Evolutionary conservation across 208 protist genomes (phyloP).

Genomic region (Leishmania braziliensis): DNA sequence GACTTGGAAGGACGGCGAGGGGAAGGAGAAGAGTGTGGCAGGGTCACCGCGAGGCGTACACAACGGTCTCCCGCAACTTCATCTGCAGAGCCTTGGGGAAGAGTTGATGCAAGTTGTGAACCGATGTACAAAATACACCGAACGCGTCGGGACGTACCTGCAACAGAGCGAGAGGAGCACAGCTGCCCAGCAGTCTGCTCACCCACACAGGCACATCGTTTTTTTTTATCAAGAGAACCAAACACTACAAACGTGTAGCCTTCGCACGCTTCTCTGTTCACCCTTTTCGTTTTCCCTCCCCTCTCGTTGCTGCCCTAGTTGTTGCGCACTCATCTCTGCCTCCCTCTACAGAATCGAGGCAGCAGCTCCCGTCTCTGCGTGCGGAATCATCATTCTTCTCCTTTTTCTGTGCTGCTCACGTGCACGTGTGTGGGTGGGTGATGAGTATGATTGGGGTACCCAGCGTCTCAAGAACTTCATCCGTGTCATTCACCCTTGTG

Average conservation of each 20-base stretch:
- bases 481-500: not conserved
- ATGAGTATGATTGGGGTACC: not conserved
- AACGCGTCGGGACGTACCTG: not conserved
- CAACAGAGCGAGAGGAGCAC: not conserved
- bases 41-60: not conserved
- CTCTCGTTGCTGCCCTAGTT: not conserved
- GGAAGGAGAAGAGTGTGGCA: not conserved
- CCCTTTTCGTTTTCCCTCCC: not conserved
- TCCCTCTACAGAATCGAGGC: constrained; percentile 3
- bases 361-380: no score
- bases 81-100: not conserved
- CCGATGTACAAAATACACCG: not conserved
- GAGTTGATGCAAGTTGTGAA: not conserved
- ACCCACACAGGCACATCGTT: not conserved
- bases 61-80: not conserved
- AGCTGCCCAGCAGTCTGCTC: not conserved
- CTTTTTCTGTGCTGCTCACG: not conserved
- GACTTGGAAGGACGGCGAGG: not conserved
- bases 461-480: not conserved
- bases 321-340: not conserved
- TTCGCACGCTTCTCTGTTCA: not conserved
- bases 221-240: not conserved
- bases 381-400: not conserved
- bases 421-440: not conserved
- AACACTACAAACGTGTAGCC: not conserved